phyloP scores from a whole-genome alignment of 179 eudicot genomes.

The Gypsophila paniculata region DNA sequence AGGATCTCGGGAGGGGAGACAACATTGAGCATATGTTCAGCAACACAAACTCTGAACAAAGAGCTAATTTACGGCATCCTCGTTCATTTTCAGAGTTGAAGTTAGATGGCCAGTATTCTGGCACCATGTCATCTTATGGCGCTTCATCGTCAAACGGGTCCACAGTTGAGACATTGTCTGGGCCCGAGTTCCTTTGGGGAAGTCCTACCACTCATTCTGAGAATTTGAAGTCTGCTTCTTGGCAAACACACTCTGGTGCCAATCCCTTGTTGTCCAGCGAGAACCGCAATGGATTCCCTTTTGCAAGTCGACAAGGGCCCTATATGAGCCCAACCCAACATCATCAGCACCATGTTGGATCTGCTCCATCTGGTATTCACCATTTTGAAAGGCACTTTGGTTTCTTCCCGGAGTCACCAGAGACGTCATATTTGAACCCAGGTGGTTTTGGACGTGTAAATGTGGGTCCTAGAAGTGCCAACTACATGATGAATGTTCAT shows the following conservation, averaged over 20 bases:
- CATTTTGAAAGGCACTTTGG: slow-evolving; percentile 55
- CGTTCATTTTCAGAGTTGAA: slow-evolving; percentile 66
- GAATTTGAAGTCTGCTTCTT: slow-evolving; percentile 35
- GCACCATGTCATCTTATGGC: slow-evolving; percentile 50
- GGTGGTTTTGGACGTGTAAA: slow-evolving; percentile 45
- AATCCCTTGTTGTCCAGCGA: slow-evolving; percentile 47
- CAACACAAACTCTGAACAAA: slow-evolving; percentile 34
- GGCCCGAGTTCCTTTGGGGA: slow-evolving; percentile 85
- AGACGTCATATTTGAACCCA: slow-evolving; percentile 45
- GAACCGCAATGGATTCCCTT: slow-evolving; percentile 48
- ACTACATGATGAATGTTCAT: slow-evolving; percentile 45
- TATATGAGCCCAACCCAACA: slow-evolving; percentile 38
- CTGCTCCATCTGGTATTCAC: slow-evolving; percentile 73
- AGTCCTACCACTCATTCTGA: slow-evolving; percentile 50
- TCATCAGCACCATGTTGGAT: slow-evolving; percentile 65
- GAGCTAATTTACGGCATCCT: slow-evolving; percentile 44
- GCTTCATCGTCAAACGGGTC: slow-evolving; percentile 60
- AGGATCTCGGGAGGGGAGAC: slow-evolving; percentile 44
- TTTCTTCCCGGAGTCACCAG: slow-evolving; percentile 58
- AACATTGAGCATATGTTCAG: slow-evolving; percentile 39
- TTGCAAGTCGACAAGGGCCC: slow-evolving; percentile 40
- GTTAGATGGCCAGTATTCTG: slow-evolving; percentile 38
- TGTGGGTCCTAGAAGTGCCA: slow-evolving; percentile 39
- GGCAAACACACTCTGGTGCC: slow-evolving; percentile 37
- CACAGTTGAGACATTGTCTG: slow-evolving; percentile 58